A percentile compares a stretch with the other conserved stretches of the same genome.
Conservation (phyloP, 352 stramenopile genomes). For the Pythium vanterpoolii region DNA sequence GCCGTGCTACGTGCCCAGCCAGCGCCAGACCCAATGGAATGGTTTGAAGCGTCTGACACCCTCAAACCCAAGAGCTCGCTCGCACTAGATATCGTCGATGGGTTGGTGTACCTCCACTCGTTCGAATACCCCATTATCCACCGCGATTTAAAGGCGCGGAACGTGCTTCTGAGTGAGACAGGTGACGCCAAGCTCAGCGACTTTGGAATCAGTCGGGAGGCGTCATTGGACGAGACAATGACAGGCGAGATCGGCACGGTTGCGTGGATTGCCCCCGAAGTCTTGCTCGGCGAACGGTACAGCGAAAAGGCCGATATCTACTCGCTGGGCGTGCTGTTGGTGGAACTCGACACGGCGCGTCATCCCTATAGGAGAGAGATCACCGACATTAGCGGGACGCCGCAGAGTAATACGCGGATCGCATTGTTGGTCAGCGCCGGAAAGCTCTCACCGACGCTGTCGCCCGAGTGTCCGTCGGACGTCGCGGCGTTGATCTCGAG, state of each 20-base stretch:
- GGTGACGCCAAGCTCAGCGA: conserved; percentile 24
- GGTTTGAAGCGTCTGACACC: background rate
- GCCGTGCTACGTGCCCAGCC: background rate
- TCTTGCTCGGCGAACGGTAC: conserved; percentile 28
- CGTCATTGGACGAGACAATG: conserved; percentile 21
- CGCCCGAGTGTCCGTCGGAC: conserved; percentile 10
- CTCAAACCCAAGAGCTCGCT: conserved; percentile 16
- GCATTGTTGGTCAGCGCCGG: conserved; percentile 22
- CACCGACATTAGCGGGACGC: conserved; percentile 6
- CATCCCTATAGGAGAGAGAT: conserved; percentile 27
- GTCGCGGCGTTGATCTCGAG: conserved; percentile 11
- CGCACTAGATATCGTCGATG: conserved; percentile 20
- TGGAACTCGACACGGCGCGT: conserved; percentile 9
- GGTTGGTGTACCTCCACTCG: conserved; percentile 30
- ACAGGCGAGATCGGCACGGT: conserved; percentile 25
- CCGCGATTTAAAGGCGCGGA: conserved; percentile 26
- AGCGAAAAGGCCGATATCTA: conserved; percentile 34
- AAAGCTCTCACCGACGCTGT: conserved; percentile 13
- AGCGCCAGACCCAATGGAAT: background rate
- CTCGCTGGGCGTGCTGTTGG: conserved; percentile 28
- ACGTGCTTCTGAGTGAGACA: conserved; percentile 22
- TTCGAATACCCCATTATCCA: conserved; percentile 26
- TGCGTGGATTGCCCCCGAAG: conserved; percentile 28
- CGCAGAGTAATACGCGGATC: conserved; percentile 22
- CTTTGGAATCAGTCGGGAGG: conserved; percentile 23